Percentiles rank a stretch among this genome's conserved stretches.
Evolutionary conservation across 106 monocot genomes (phyloP).

Genomic region (Alisma plantagoaquatica): DNA sequence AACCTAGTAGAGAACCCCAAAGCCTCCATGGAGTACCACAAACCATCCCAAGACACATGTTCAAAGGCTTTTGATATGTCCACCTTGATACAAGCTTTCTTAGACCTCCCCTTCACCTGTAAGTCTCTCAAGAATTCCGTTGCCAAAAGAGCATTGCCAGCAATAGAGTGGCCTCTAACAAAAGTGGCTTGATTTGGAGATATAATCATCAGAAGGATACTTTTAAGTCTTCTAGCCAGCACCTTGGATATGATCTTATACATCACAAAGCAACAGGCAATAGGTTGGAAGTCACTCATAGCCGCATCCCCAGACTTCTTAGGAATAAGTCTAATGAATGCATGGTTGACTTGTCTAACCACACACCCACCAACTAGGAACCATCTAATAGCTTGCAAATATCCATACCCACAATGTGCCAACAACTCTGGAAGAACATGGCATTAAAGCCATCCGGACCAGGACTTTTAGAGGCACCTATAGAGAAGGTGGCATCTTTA

Average conservation of each 20-base stretch:
- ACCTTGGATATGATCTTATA: neutral
- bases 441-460: neutral
- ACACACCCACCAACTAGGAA: neutral
- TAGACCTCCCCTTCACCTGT: neutral
- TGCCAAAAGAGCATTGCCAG: neutral
- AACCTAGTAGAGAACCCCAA: neutral
- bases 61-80: neutral
- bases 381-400: neutral
- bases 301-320: neutral
- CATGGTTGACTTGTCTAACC: neutral
- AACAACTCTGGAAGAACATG: neutral
- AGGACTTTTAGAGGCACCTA: too few relatives aligned
- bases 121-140: neutral
- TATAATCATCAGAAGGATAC: neutral
- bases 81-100: neutral
- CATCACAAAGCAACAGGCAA: neutral
- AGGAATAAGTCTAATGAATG: neutral
- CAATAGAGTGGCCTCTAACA: neutral
- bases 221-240: neutral
- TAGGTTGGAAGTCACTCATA: neutral
- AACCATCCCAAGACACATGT: neutral
- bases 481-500: too few relatives aligned
- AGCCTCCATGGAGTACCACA: neutral
- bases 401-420: neutral
- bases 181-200: neutral